Evolutionary conservation across 140 eudicot genomes (phyloP), one percentile per base, ranked within the genome.

Genomic region (Stevia rebaudiana): DNA sequence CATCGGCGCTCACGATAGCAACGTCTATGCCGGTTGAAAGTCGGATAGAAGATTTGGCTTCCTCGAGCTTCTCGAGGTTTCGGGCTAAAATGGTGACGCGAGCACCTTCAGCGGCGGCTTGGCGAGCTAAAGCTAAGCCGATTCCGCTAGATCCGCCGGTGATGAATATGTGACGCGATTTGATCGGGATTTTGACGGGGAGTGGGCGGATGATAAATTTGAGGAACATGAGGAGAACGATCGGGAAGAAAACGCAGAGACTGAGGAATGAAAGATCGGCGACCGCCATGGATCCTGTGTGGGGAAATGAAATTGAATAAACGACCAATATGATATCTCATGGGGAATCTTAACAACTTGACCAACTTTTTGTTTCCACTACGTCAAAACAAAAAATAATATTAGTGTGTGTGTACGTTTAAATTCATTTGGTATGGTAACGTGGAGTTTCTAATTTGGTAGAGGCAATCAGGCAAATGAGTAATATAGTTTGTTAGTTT

Each of bases 141-240:
- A 91, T 87, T 69, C 96, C 98, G 82, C 95, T 91, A 19, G 96
- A 91, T 6, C 98, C 98, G 72, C 98, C 96, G 57, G 98, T 91
- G 80, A 91, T 87, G 82, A 87, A 78, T 6, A 88, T 84, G 70
- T 88, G 96, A 69, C 98, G 87, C 6, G 68, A 71, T 54, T 83
- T 84, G 81, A 91, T 79, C n/a, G 95, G 92, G 81, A 91, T 37
- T 43, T 49, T 74, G 78, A 33, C 23, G 13, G 83, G 84, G 55
- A 76, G 79, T 11, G 98, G 98, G 3, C 98, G 95, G 80, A 81
- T 68, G 40, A 91, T 75, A 69, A 88, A 21, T 79, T 70, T 81
- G 47, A 91, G 89, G 73, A 79, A 0, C 64, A 81, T 8, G 36
- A 90, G 79, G 50, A 91, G 36, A 57, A 77, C 43, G 78, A 84